phyloP scores from a whole-genome alignment of 768 basidiomycete species.

The Amanita subjunquillea region DNA sequence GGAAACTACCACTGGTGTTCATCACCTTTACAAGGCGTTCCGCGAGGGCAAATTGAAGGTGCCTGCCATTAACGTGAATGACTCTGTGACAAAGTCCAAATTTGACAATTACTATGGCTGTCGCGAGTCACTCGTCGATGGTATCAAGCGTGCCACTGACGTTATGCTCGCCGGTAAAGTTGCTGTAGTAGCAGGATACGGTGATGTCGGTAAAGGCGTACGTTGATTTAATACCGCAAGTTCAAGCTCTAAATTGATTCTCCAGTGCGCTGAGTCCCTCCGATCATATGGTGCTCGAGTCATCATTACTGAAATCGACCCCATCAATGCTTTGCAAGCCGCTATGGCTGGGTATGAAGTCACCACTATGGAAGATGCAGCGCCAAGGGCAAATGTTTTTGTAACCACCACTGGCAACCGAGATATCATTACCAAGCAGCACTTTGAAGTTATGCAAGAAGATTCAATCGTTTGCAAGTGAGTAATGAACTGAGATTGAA shows the following conservation, averaged over 20 bases:
- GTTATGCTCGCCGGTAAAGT: constrained; percentile 99
- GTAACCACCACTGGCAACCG: constrained; percentile 98
- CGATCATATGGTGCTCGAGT: constrained; percentile 97
- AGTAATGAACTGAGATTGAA: constrained; percentile 18
- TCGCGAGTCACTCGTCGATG: constrained; percentile 98
- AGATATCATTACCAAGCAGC: constrained; percentile 89
- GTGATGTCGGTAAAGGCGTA: constrained; percentile 99
- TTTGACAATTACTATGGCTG: constrained; percentile 99
- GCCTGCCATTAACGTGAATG: constrained; percentile 99
- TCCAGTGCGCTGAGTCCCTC: constrained; percentile 91
- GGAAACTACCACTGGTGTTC: constrained; percentile 99
- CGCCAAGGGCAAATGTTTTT: constrained; percentile 80
- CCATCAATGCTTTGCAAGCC: constrained; percentile 99
- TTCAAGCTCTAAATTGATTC: background rate
- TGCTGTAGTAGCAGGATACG: constrained; percentile 96
- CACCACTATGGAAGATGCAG: constrained; percentile 96
- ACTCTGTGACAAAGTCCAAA: constrained; percentile 99
- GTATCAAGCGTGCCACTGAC: constrained; percentile 99
- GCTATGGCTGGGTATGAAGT: constrained; percentile 99
- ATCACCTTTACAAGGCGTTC: constrained; percentile 98
- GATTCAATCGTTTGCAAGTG: constrained; percentile 98
- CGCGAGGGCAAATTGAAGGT: constrained; percentile 93
- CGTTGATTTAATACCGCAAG: constrained; percentile 20
- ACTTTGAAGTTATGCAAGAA: constrained; percentile 92
- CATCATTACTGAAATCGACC: constrained; percentile 95